Percentiles rank a stretch among this genome's conserved stretches.
Conservation (phyloP, 805 yeast genomes). For the Pichia scutulata region DNA sequence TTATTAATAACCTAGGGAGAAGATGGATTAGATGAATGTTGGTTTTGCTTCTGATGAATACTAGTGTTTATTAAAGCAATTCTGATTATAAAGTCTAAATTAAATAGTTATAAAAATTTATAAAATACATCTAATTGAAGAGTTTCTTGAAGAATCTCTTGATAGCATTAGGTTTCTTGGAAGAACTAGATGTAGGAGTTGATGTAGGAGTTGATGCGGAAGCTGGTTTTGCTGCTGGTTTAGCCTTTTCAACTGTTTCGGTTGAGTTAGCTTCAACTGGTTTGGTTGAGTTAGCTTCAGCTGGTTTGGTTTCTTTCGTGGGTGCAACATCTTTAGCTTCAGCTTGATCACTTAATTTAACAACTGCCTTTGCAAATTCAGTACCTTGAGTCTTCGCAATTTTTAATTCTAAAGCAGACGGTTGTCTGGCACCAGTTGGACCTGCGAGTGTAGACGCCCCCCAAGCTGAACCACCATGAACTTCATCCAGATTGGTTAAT, state of each 20-base stretch:
- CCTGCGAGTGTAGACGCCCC: constrained; percentile 82
- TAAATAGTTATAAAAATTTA: neutral
- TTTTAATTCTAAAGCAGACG: constrained; percentile 54
- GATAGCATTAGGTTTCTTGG: neutral
- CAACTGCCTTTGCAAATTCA: constrained; percentile 44
- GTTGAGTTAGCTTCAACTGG: too few relatives aligned
- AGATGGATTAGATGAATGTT: too few relatives aligned
- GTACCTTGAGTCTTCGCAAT: constrained; percentile 63
- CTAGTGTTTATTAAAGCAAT: too few relatives aligned
- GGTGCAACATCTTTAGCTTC: neutral
- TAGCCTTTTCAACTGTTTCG: too few relatives aligned
- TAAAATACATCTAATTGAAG: neutral
- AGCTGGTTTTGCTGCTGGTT: neutral
- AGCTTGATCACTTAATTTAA: constrained; percentile 15
- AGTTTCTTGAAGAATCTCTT: neutral
- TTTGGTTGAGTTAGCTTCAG: too few relatives aligned
- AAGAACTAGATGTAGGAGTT: neutral
- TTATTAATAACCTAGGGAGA: too few relatives aligned
- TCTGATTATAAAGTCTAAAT: neutral
- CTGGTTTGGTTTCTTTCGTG: too few relatives aligned
- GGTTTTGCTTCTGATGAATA: too few relatives aligned
- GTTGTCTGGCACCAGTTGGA: constrained; percentile 66
- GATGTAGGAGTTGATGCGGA: neutral
- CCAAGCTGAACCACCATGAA: constrained; percentile 78
- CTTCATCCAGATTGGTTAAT: constrained; percentile 48